A percentile compares a stretch with the other conserved stretches of the same genome.
phyloP scores from a whole-genome alignment of 129 eudicot species.

The Centrapalus pauciflorus region DNA sequence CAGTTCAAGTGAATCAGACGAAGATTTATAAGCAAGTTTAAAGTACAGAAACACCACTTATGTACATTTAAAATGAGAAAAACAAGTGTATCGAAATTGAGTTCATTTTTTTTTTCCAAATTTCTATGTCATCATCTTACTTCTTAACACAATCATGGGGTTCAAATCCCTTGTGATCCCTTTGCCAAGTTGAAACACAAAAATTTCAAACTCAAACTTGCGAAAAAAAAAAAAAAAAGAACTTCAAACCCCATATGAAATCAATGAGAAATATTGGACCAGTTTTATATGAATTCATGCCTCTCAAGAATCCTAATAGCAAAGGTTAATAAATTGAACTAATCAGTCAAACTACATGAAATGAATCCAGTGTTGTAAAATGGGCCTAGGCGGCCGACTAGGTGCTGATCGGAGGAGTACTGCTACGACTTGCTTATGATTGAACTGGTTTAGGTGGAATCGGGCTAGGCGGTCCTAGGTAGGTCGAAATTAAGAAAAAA shows the following conservation, averaged over 20 bases:
- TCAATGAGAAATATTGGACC: not conserved
- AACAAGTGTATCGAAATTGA: constrained; percentile 29
- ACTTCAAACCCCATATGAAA: not conserved
- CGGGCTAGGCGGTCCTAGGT: too few species aligned
- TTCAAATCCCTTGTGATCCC: not conserved
- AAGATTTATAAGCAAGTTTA: constrained; percentile 23
- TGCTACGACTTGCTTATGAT: too few species aligned
- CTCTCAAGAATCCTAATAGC: not conserved
- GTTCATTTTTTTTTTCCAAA: constrained; percentile 29
- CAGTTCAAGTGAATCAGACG: constrained; percentile 65
- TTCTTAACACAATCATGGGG: not conserved
- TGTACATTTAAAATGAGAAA: constrained; percentile 22
- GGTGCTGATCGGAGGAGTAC: too few species aligned
- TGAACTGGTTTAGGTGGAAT: too few species aligned
- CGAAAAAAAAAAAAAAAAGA: not conserved
- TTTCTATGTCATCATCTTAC: not conserved
- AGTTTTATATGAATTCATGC: not conserved
- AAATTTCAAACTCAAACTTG: not conserved
- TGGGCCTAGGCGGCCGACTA: too few species aligned
- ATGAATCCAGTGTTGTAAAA: too few species aligned
- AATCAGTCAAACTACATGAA: not conserved
- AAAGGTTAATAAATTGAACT: not conserved
- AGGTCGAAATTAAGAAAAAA: too few species aligned
- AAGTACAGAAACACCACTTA: constrained; percentile 14
- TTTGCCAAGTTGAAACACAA: not conserved